Evolutionary conservation across 2,329 filamentous ascomycete species (phyloP).

Genomic region (Mycosphaerelloides madeirae): DNA sequence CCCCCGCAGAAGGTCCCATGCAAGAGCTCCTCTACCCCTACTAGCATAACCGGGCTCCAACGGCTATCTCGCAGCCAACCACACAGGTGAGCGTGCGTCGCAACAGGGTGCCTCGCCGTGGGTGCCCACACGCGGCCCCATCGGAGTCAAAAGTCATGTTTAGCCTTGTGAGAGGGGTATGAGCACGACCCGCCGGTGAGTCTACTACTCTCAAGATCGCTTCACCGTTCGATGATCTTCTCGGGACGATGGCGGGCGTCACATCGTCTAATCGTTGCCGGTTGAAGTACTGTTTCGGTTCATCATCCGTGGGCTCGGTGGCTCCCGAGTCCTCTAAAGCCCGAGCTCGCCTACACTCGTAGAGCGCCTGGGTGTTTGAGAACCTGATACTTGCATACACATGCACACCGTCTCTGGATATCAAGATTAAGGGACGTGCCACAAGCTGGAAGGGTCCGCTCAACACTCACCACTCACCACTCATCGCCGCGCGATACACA

Average conservation of each 20-base stretch:
- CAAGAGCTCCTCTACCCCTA: constrained; percentile 22
- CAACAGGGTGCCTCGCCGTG: constrained; percentile 22
- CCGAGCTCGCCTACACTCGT: constrained; percentile 22
- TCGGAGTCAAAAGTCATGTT: constrained; percentile 29
- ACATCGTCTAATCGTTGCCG: constrained; percentile 17
- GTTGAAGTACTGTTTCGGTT: constrained; percentile 16
- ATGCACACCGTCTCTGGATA: constrained; percentile 21
- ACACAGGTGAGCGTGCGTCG: constrained; percentile 23
- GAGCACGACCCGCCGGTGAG: constrained; percentile 18
- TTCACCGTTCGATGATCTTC: constrained; percentile 22
- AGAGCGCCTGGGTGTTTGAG: constrained; percentile 18
- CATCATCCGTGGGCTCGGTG: constrained; percentile 17
- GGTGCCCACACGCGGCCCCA: constrained; percentile 21
- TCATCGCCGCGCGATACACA: constrained; percentile 21
- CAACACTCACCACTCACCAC: constrained; percentile 18
- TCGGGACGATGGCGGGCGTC: constrained; percentile 22
- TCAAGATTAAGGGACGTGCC: constrained; percentile 27
- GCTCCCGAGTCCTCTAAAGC: constrained; percentile 16
- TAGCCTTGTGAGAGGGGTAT: constrained; percentile 29
- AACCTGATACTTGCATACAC: constrained; percentile 19
- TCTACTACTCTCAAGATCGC: constrained; percentile 22
- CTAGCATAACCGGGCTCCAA: constrained; percentile 25
- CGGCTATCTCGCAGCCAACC: constrained; percentile 30
- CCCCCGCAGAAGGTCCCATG: constrained; percentile 28
- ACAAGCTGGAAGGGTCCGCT: constrained; percentile 18